Conservation (phyloP, 2,329 filamentous ascomycete genomes). For the Cercospora nicotianae region DNA sequence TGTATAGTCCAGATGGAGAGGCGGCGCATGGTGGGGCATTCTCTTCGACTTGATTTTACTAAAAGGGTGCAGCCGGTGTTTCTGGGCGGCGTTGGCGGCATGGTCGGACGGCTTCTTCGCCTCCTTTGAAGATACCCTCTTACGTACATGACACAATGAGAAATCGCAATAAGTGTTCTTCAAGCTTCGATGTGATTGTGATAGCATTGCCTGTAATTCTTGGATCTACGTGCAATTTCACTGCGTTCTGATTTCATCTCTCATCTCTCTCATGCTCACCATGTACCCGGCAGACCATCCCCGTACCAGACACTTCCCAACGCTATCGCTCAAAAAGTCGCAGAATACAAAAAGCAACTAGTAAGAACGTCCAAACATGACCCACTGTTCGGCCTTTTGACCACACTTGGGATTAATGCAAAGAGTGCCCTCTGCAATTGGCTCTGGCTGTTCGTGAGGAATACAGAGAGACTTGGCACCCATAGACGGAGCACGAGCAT, state of each 20-base stretch:
- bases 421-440: slow-evolving; percentile 72
- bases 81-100: not conserved
- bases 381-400: slow-evolving; percentile 76
- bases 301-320: not conserved
- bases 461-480: slow-evolving; percentile 75
- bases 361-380: slow-evolving; percentile 74
- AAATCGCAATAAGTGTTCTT: not conserved
- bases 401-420: slow-evolving; percentile 88
- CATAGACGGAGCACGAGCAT: slow-evolving; percentile 73
- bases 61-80: not conserved
- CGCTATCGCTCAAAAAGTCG: slow-evolving; percentile 5
- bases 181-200: not conserved
- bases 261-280: not conserved
- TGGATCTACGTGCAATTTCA: not conserved
- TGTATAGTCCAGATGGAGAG: slow-evolving; percentile 17
- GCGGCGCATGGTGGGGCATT: slow-evolving; percentile 2
- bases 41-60: not conserved
- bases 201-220: not conserved
- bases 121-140: slow-evolving; percentile 12
- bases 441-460: slow-evolving; percentile 83
- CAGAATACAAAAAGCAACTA: slow-evolving; percentile 26
- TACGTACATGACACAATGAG: not conserved
- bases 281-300: not conserved
- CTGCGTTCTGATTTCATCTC: not conserved
- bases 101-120: slow-evolving; percentile 8